Evolutionary conservation across 768 basidiomycete species (phyloP).

Genomic region (Mycena galopus): DNA sequence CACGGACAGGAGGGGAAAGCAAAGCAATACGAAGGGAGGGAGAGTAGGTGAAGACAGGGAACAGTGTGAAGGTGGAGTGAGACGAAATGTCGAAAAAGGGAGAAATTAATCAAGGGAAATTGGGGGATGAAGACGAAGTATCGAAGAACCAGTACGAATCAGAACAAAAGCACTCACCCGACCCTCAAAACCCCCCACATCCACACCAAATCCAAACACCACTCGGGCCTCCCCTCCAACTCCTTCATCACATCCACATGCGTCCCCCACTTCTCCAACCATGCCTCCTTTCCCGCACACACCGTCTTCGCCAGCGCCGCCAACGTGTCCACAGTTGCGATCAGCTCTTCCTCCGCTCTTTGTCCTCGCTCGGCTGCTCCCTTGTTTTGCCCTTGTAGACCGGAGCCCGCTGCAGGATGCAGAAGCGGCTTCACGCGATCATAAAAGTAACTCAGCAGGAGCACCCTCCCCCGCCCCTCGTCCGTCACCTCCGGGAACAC

Average conservation of each 20-base stretch:
- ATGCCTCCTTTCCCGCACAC: slow-evolving; percentile 75
- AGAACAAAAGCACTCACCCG: slow-evolving; percentile 54
- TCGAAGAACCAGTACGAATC: no score
- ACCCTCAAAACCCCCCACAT: slow-evolving; percentile 89
- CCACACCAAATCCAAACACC: slow-evolving; percentile 96
- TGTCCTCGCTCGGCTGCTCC: neutral
- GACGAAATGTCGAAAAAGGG: no score
- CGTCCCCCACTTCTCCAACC: slow-evolving; percentile 65
- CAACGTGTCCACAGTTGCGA: slow-evolving; percentile 53
- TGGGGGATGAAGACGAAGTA: no score
- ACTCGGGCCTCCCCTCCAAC: slow-evolving; percentile 88
- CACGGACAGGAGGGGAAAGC: neutral
- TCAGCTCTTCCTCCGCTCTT: neutral
- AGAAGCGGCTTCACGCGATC: slow-evolving; percentile 91
- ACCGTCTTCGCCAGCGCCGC: slow-evolving; percentile 75
- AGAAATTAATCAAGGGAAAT: no score
- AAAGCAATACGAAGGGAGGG: neutral
- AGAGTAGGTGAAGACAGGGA: no score
- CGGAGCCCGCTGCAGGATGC: slow-evolving; percentile 32
- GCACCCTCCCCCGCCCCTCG: slow-evolving; percentile 69
- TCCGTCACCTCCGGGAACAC: slow-evolving; percentile 73
- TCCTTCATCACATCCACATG: slow-evolving; percentile 63
- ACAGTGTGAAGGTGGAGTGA: no score
- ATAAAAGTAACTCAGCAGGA: slow-evolving; percentile 98
- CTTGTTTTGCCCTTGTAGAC: neutral